Conservation (phyloP, 148 eudicot species). For the Dysphania ambrosioides region DNA sequence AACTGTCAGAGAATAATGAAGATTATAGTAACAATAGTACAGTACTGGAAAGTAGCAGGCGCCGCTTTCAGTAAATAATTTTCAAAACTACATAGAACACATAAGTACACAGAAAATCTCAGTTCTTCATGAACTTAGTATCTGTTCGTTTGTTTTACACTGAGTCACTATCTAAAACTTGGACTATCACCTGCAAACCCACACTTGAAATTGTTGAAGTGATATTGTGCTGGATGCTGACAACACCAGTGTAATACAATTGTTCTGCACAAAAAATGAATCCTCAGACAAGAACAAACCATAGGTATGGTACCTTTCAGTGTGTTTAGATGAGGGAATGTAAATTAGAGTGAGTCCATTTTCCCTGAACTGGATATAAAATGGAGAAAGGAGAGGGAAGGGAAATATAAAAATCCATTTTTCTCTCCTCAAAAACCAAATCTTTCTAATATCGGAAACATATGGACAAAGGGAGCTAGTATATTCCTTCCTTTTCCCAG, state of each 20-base stretch:
- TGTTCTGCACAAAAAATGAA: constrained; percentile 41
- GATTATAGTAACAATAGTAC: background rate
- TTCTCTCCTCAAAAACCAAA: background rate
- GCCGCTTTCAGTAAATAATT: background rate
- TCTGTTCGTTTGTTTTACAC: background rate
- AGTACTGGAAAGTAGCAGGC: background rate
- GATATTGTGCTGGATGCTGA: constrained; percentile 78
- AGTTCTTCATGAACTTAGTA: background rate
- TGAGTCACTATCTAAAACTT: constrained; percentile 5
- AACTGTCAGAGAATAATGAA: background rate
- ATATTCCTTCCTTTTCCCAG: background rate
- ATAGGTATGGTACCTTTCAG: background rate
- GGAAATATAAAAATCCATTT: background rate
- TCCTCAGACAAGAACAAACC: background rate
- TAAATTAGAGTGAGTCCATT: background rate
- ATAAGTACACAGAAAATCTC: background rate
- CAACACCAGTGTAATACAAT: constrained; percentile 31
- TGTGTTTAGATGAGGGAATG: background rate
- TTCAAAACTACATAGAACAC: background rate
- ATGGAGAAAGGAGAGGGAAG: background rate
- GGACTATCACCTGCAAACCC: constrained; percentile 77
- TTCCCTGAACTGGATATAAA: background rate
- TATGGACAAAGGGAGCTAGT: background rate
- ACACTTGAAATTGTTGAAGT: constrained; percentile 80
- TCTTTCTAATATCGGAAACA: background rate